Percentiles rank a stretch among this genome's conserved stretches.
These are phyloP conservation scores for Zoysia japonica DNA, from an alignment of 176 grass and related monocot species.

Conservation along the genomic window DNA sequence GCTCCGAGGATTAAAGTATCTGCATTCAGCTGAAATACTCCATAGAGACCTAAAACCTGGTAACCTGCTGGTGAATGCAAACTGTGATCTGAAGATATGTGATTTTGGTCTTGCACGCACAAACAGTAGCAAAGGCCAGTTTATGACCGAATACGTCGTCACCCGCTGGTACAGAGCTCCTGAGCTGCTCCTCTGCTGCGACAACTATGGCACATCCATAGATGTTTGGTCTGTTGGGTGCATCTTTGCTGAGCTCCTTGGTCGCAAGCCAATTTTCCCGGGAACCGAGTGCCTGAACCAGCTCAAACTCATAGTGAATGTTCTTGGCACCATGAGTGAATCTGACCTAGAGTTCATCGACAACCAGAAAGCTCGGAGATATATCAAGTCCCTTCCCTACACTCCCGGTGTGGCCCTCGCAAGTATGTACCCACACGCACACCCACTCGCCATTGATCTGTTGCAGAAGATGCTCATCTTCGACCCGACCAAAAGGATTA, in stretches of 20 bases:
- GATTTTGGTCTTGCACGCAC: conserved; percentile 70
- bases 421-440: conserved; percentile 54
- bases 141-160: conserved; percentile 70
- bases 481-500: conserved; percentile 52
- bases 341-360: conserved; percentile 62
- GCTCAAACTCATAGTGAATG: conserved; percentile 61
- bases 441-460: conserved; percentile 56
- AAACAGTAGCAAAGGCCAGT: conserved; percentile 55
- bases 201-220: conserved; percentile 62
- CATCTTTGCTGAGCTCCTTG: conserved; percentile 63
- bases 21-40: conserved; percentile 68
- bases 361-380: conserved; percentile 58
- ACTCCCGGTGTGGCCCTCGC: conserved; percentile 48
- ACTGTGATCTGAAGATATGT: conserved; percentile 70
- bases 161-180: conserved; percentile 69
- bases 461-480: conserved; percentile 67
- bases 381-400: conserved; percentile 57
- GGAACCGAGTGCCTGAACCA: conserved; percentile 62
- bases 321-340: conserved; percentile 59
- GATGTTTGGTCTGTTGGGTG: conserved; percentile 65
- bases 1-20: conserved; percentile 58
- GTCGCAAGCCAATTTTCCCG: conserved; percentile 58
- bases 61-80: conserved; percentile 59
- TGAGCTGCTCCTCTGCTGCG: conserved; percentile 58
- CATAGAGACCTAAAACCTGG: conserved; percentile 73